Base-by-base conservation (phyloP, 2,329 filamentous ascomycete species). In the Scorias spongiosa region DNA sequence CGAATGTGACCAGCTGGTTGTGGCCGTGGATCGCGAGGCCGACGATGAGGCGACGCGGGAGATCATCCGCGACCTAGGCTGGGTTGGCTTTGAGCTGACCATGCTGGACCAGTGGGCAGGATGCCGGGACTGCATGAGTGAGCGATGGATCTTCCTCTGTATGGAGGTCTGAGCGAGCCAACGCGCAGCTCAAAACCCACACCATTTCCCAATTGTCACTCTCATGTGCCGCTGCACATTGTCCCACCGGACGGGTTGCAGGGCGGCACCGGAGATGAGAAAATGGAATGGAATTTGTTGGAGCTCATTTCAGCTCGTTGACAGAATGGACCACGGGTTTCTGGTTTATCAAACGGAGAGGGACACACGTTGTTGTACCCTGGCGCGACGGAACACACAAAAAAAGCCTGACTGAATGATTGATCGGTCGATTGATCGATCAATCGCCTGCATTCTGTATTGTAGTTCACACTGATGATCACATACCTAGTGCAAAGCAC, bases 31-130 rank as follows among this genome's bases (percentile, higher is more conserved):
- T 61, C 82, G 86, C 50, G 69, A 70, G 39, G 76, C 81, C 49
- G 71, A 76, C 34, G 64, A 71, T 20, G 66, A 73, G 46, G 77
- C 84, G 49, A 69, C 75, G 46, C 76, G 80, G 53, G 70, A 78
- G 46, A 69, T 89, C 53, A 77, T 82, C 57, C 85, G 82, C 62
- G 88, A 86, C 56, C 74, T 95, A 42, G 84, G 87, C 61, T 95
- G 88, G 88, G 88, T 93, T 51, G 88, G 88, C 44, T 94, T 94
- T 59, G 83, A 84, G 58, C 74, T 89, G 52, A 79, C 78, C 41
- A 89, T 84, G 18, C 71, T 95, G 38, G 80, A 87, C 53, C 74
- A 77, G 53, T 94, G 86, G 81, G 69, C 71, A 34, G 60, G 62
- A 40, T 66, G 65, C 40, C 76, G 83, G 49, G 72, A 80, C 43